Base-by-base conservation (phyloP, 2,329 filamentous ascomycete genomes). In the Diaporthe humulicola region DNA sequence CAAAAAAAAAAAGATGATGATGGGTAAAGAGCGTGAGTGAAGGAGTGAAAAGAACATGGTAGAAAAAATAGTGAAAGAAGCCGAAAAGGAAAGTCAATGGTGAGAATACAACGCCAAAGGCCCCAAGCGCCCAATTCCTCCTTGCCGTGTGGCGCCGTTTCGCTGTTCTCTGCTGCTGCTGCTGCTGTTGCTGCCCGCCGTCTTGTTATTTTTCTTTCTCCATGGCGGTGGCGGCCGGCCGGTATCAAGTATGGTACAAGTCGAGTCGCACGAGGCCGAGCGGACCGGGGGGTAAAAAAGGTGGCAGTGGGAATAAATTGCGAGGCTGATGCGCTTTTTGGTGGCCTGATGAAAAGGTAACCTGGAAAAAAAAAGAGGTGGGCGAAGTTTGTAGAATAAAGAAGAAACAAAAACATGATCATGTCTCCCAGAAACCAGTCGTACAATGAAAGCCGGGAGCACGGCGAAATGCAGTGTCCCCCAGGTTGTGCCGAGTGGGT, bases 111-210 rank as follows among this genome's bases (percentile, higher is more conserved):
- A 58, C 42, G 42, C 33, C 70, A 64, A 56, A 50, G 14, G 25
- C n/a, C 33, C 45, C 42, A 40, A 28, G 70, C 54, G 58, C 71
- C 74, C 36, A 56, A 22, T 57, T 28, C 42, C 52, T 48, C 70
- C 45, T 70, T 73, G 61, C 74, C 74, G 74, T 66, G 64, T 57
- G 56, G 74, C 71, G 42, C 71, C 71, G 30, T 72, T 67, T 72
- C 28, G 40, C 48, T 60, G 28, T 60, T 61, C 30, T 42, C 30
- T 28, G 38, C 48, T 50, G 42, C 19, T 69, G 33, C 30, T 28
- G 38, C 48, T 50, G 42, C 19, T 69, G 33, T 25, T 30, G 54
- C 5, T 70, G 67, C 22, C 70, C 40, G 45, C 48, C 38, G 30
- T 38, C 28, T 48, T 22, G 4, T 19, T 61, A 19, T 71, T n/a